These are phyloP conservation scores for Mycena capillaripes DNA, from an alignment of 768 basidiomycete genomes.

Conservation along the genomic window DNA sequence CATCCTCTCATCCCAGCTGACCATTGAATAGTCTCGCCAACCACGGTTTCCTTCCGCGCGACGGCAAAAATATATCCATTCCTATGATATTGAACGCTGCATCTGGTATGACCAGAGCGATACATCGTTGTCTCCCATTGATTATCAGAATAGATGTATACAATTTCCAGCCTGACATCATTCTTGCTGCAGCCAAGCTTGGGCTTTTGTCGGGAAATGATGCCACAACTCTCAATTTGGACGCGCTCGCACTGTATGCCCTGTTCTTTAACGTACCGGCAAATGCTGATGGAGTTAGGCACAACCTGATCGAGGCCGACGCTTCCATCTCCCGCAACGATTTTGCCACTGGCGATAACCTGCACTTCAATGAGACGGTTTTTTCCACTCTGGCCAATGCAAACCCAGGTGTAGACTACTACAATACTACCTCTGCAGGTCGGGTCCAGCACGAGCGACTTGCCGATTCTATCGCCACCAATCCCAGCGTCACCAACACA, in stretches of 20 bases:
- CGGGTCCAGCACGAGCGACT: neutral
- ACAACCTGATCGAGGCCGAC: neutral
- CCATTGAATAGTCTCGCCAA: slow-evolving; percentile 7
- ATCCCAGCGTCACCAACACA: neutral
- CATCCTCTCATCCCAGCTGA: neutral
- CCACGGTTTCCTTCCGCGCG: slow-evolving; percentile 22
- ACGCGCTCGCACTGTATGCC: slow-evolving; percentile 1
- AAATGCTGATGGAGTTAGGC: neutral
- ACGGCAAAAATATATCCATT: slow-evolving; percentile 12
- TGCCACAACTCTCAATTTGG: neutral
- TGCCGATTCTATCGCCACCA: neutral
- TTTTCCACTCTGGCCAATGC: neutral
- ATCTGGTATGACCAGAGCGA: neutral
- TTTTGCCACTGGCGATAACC: slow-evolving; percentile 24
- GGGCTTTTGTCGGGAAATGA: slow-evolving; percentile 9
- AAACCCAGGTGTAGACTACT: neutral
- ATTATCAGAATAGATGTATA: neutral
- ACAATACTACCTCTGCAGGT: neutral
- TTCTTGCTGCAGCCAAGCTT: slow-evolving; percentile 9
- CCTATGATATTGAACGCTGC: neutral
- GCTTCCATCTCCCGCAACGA: slow-evolving; percentile 10
- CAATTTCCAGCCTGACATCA: slow-evolving; percentile 7
- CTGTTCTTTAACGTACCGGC: neutral
- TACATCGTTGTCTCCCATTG: neutral
- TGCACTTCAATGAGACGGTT: slow-evolving; percentile 31